Evolutionary conservation across 768 basidiomycete genomes (phyloP).

Genomic region (Suillus subaureus): DNA sequence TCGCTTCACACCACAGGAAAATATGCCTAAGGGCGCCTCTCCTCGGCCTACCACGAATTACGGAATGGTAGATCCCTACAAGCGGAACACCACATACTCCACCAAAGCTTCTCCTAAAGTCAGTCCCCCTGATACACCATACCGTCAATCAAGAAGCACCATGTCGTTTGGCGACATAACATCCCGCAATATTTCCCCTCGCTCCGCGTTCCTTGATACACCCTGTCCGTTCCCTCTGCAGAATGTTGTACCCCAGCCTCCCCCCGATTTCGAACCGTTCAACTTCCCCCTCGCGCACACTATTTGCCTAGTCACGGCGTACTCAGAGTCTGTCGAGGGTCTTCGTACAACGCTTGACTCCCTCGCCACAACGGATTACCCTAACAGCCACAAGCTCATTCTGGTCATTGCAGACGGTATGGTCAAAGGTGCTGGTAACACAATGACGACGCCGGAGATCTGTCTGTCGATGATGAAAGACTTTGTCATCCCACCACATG

Average conservation of each 20-base stretch:
- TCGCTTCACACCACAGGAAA: slow-evolving; percentile 76
- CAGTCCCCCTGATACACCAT: slow-evolving; percentile 77
- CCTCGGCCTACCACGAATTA: slow-evolving; percentile 65
- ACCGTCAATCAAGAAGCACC: slow-evolving; percentile 79
- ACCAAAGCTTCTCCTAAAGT: slow-evolving; percentile 45
- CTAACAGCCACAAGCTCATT: slow-evolving; percentile 95
- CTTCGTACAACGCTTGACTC: slow-evolving; percentile 98
- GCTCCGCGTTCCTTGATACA: slow-evolving; percentile 57
- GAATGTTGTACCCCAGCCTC: slow-evolving; percentile 91
- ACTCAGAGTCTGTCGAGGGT: slow-evolving; percentile 96
- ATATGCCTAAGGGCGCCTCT: slow-evolving; percentile 49
- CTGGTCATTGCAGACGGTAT: slow-evolving; percentile 97
- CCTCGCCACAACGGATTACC: slow-evolving; percentile 96
- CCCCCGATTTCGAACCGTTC: slow-evolving; percentile 91
- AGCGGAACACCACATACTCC: slow-evolving; percentile 59
- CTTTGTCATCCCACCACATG: slow-evolving; percentile 72
- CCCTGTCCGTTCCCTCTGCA: slow-evolving; percentile 92
- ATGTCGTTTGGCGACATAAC: slow-evolving; percentile 64
- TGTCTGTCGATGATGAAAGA: slow-evolving; percentile 97
- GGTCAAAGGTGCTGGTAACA: slow-evolving; percentile 95
- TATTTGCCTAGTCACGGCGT: slow-evolving; percentile 96
- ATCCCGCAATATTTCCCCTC: slow-evolving; percentile 31
- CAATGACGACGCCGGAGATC: slow-evolving; percentile 91
- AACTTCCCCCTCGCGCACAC: slow-evolving; percentile 93
- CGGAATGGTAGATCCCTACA: slow-evolving; percentile 68